phyloP scores from a whole-genome alignment of 2,329 filamentous ascomycete genomes.

The Aspergillus uvarum region DNA sequence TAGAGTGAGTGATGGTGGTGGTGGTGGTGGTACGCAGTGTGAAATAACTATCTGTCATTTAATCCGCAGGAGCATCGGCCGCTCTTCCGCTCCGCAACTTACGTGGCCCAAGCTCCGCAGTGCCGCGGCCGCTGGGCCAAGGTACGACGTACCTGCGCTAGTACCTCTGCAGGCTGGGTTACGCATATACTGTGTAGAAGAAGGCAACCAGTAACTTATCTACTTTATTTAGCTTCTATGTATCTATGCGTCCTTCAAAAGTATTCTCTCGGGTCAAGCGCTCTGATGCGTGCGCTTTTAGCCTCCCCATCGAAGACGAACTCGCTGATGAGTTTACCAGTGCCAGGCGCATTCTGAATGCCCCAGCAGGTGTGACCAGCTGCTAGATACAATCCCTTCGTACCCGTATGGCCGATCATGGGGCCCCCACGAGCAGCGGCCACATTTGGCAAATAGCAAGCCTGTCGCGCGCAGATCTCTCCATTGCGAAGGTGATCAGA shows the following conservation, averaged over 20 bases:
- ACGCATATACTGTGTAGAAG: not conserved
- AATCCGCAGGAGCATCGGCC: slow-evolving; percentile 14
- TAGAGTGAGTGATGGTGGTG: not conserved
- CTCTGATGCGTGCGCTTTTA: slow-evolving; percentile 65
- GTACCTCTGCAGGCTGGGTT: not conserved
- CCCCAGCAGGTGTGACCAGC: slow-evolving; percentile 97
- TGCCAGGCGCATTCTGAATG: slow-evolving; percentile 91
- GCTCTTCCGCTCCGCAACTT: slow-evolving; percentile 30
- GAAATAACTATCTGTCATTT: slow-evolving; percentile 24
- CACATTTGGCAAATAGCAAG: slow-evolving; percentile 88
- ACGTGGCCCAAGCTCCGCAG: slow-evolving; percentile 35
- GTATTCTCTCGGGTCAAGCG: slow-evolving; percentile 66
- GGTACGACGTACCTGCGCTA: not conserved
- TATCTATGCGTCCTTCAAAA: slow-evolving; percentile 23
- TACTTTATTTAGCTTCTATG: slow-evolving; percentile 1
- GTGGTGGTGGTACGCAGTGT: not conserved
- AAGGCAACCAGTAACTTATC: not conserved
- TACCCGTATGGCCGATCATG: slow-evolving; percentile 72
- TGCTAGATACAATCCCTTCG: slow-evolving; percentile 75
- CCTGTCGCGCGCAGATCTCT: slow-evolving; percentile 72
- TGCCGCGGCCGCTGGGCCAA: not conserved
- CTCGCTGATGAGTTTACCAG: slow-evolving; percentile 77
- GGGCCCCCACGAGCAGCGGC: slow-evolving; percentile 61
- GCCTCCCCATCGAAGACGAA: slow-evolving; percentile 72
- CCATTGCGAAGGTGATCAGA: slow-evolving; percentile 63